Conservation (phyloP, 2,329 filamentous ascomycete species). For the Fusarium irregulare region DNA sequence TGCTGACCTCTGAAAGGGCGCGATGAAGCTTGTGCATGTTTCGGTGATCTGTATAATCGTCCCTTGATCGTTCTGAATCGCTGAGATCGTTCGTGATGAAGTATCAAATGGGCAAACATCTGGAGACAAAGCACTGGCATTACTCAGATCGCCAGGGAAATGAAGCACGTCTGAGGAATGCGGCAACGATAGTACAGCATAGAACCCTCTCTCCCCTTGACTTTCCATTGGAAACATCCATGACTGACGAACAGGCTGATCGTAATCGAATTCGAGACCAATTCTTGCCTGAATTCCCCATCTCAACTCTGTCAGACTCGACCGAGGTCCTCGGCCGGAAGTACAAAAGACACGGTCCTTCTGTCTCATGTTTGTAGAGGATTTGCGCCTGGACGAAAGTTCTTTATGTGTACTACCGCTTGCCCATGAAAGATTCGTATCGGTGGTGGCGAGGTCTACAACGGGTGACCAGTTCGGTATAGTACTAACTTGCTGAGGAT, state of each 20-base stretch:
- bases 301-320: constrained; percentile 75
- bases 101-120: constrained; percentile 62
- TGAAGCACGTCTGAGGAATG: constrained; percentile 61
- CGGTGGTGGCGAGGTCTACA: constrained; percentile 65
- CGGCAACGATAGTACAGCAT: constrained; percentile 62
- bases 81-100: constrained; percentile 63
- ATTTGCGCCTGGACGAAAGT: constrained; percentile 11
- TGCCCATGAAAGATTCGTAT: constrained; percentile 48
- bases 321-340: constrained; percentile 70
- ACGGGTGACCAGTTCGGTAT: constrained; percentile 73
- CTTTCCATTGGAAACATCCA: constrained; percentile 61
- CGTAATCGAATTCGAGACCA: constrained; percentile 66
- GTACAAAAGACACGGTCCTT: constrained; percentile 72
- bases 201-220: constrained; percentile 37
- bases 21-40: constrained; percentile 55
- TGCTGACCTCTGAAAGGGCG: constrained; percentile 48
- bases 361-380: constrained; percentile 43
- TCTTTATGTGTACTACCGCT: constrained; percentile 4
- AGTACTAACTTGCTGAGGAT: constrained; percentile 55
- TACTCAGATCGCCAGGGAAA: constrained; percentile 60
- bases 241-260: constrained; percentile 60
- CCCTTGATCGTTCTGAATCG: constrained; percentile 51
- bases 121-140: constrained; percentile 57
- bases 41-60: constrained; percentile 67
- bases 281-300: constrained; percentile 77